phyloP scores from a whole-genome alignment of 768 basidiomycete genomes.

The Hericium coralloides region DNA sequence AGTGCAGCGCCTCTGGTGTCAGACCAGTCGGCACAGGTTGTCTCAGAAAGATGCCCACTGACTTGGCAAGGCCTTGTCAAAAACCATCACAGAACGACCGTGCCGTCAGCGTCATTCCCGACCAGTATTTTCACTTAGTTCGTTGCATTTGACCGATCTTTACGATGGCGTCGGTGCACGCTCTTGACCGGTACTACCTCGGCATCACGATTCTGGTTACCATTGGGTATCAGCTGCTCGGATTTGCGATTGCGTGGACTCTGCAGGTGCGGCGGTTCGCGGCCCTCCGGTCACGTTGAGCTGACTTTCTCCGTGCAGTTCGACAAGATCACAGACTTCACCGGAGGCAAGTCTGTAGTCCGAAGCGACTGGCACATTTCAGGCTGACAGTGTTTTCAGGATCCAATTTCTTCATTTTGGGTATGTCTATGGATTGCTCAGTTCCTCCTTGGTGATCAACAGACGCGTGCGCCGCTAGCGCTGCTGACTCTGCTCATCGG shows the following conservation, averaged over 20 bases:
- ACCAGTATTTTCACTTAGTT: too few relatives aligned
- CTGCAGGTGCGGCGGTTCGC: conserved; percentile 27
- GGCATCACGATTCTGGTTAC: conserved; percentile 43
- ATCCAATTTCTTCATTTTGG: conserved; percentile 60
- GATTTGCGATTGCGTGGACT: conserved; percentile 61
- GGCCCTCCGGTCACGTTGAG: neutral
- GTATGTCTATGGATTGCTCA: conserved; percentile 19
- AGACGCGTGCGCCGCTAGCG: conserved; percentile 25
- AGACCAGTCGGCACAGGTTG: too few relatives aligned
- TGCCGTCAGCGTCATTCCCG: too few relatives aligned
- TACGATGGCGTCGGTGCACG: conserved; percentile 26
- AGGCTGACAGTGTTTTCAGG: conserved; percentile 23
- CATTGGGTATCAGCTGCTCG: conserved; percentile 47
- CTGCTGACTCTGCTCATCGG: conserved; percentile 53
- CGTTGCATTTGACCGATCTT: too few relatives aligned
- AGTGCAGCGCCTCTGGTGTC: too few relatives aligned
- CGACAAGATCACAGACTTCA: conserved; percentile 69
- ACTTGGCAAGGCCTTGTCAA: too few relatives aligned
- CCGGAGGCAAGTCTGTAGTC: conserved; percentile 32
- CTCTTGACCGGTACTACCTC: conserved; percentile 42
- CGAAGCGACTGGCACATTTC: neutral
- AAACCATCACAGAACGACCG: too few relatives aligned
- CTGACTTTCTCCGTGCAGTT: conserved; percentile 27
- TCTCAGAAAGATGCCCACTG: too few relatives aligned
- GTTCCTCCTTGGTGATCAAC: neutral